Evolutionary conservation across 169 alveolate genomes (phyloP).

Genomic region (Cystoisospora suis): DNA sequence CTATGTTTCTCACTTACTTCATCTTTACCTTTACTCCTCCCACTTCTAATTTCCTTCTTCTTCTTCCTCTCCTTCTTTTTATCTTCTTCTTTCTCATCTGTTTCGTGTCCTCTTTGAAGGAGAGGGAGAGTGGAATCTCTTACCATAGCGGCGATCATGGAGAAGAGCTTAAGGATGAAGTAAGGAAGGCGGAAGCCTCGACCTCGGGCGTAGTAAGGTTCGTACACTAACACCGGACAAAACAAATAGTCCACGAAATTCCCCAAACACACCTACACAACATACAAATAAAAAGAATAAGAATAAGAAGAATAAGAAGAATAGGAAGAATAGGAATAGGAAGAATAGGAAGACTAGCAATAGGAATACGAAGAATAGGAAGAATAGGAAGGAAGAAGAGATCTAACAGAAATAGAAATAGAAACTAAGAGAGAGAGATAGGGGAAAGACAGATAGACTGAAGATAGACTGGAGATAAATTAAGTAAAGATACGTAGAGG

Average conservation of each 20-base stretch:
- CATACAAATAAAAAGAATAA: not conserved
- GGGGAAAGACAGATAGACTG: not conserved
- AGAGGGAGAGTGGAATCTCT: not conserved
- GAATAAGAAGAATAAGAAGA: not conserved
- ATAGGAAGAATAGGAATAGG: no score
- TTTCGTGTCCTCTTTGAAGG: conserved; percentile 2
- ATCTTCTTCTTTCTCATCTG: no score
- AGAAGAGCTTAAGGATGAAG: conserved; percentile 48
- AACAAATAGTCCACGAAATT: conserved; percentile 59
- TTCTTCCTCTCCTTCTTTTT: no score
- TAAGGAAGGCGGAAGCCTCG: conserved; percentile 62
- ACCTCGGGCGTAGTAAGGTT: conserved; percentile 66
- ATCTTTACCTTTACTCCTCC: no score
- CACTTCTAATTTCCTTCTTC: no score
- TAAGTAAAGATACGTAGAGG: no score
- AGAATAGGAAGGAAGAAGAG: not conserved
- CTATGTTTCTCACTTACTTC: no score
- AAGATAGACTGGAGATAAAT: not conserved
- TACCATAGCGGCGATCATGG: conserved; percentile 63
- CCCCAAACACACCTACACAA: conserved; percentile 46
- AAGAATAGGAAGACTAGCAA: not conserved
- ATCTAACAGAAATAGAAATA: not conserved
- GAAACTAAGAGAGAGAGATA: not conserved
- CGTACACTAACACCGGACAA: conserved; percentile 68
- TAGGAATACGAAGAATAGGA: not conserved